Conservation (phyloP, 192 early-diverging fungal genomes). For the Tieghemiomyces parasiticus region DNA sequence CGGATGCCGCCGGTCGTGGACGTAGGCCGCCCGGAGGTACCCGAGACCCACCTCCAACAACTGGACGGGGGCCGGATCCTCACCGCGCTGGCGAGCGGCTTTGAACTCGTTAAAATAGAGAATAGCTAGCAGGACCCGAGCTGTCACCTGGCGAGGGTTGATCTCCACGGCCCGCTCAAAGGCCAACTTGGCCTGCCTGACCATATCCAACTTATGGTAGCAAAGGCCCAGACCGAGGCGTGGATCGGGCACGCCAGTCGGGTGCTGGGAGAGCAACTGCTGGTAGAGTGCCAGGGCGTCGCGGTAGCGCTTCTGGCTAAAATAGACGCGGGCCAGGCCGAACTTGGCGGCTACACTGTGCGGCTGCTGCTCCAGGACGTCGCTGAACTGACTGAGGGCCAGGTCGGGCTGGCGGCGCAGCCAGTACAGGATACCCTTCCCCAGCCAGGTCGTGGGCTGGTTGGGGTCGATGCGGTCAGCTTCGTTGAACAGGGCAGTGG, state of each 20-base stretch:
- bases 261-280: constrained; percentile 41
- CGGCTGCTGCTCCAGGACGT: constrained; percentile 24
- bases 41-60: constrained; percentile 17
- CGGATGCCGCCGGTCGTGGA: constrained; percentile 18
- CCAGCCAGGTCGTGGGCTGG: constrained; percentile 54
- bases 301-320: constrained; percentile 40
- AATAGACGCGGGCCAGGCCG: constrained; percentile 45
- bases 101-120: constrained; percentile 69
- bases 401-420: constrained; percentile 16
- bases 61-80: background rate
- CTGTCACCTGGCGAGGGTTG: constrained; percentile 50
- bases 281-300: constrained; percentile 64
- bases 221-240: constrained; percentile 82
- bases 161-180: constrained; percentile 53
- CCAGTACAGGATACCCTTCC: constrained; percentile 42
- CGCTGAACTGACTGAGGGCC: constrained; percentile 30
- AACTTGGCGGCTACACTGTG: constrained; percentile 34
- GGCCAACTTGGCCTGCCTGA: constrained; percentile 46
- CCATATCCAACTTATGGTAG: constrained; percentile 54
- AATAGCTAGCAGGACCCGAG: constrained; percentile 54
- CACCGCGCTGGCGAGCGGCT: background rate
- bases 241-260: constrained; percentile 46
- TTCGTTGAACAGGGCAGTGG: constrained; percentile 58
- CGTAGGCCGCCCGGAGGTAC: constrained; percentile 18
- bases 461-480: constrained; percentile 55